A percentile compares a stretch with the other conserved stretches of the same genome.
Conservation (phyloP, 495 filamentous ascomycete genomes). For the Apiosordaria backusii region DNA sequence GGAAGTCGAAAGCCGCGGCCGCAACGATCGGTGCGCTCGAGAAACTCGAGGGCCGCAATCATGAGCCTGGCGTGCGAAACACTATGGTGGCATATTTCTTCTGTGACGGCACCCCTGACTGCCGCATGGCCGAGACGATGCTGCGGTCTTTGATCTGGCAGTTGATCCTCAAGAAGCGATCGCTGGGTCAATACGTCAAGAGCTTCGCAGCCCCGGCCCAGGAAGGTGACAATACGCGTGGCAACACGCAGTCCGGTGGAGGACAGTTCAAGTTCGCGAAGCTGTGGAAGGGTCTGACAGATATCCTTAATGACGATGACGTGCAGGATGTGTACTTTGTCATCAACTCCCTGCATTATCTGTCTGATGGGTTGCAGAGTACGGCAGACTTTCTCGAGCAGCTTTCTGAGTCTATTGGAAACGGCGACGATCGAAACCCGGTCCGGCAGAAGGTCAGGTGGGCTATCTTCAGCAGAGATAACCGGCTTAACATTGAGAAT, state of each 20-base stretch:
- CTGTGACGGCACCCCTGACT: conserved; percentile 11
- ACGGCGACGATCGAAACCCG: background rate
- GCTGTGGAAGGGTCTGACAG: conserved; percentile 17
- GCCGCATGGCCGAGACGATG: conserved; percentile 11
- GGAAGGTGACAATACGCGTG: background rate
- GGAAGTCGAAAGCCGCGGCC: conserved; percentile 18
- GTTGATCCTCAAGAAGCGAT: conserved; percentile 13
- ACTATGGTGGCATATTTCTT: conserved; percentile 18
- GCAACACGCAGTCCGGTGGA: conserved; percentile 1
- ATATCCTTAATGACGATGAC: conserved; percentile 9
- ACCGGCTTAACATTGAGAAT: background rate
- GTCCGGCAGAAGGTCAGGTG: background rate
- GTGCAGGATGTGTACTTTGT: conserved; percentile 19
- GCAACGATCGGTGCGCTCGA: conserved; percentile 6
- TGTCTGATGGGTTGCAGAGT: conserved; percentile 8
- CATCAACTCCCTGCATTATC: conserved; percentile 13
- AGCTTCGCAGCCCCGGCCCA: conserved; percentile 10
- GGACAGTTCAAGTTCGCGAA: conserved; percentile 13
- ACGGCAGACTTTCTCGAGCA: conserved; percentile 6
- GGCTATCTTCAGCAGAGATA: background rate
- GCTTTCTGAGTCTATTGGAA: conserved; percentile 1
- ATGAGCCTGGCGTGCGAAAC: background rate
- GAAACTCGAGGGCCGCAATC: background rate
- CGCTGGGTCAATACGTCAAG: conserved; percentile 16
- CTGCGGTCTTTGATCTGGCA: conserved; percentile 19